These are phyloP conservation scores for Avena eriantha DNA, from an alignment of 176 grass and related monocot species.

Conservation along the genomic window DNA sequence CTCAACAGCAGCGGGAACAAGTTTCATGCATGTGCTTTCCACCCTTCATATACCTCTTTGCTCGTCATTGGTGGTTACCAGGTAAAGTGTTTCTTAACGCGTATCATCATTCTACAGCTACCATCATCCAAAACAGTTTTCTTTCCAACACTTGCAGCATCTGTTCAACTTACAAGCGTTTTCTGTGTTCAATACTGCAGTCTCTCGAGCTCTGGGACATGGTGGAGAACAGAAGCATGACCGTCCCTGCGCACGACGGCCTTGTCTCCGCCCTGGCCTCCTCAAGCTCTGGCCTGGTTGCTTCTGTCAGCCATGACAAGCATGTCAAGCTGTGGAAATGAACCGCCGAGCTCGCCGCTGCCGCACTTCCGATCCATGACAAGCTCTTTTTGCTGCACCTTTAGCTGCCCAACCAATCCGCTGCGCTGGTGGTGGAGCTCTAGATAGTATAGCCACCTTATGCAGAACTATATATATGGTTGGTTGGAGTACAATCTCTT, in stretches of 20 bases:
- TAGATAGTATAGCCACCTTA: not conserved
- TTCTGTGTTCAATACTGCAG: constrained; percentile 47
- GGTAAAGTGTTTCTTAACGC: constrained; percentile 44
- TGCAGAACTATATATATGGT: constrained; percentile 31
- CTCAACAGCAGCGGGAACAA: constrained; percentile 71
- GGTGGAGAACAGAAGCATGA: constrained; percentile 74
- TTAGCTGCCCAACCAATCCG: not conserved
- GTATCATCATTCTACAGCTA: not conserved
- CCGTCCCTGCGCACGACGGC: constrained; percentile 61
- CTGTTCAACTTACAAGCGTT: not conserved
- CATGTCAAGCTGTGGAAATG: constrained; percentile 89
- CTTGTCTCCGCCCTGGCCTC: constrained; percentile 67
- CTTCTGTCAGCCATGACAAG: constrained; percentile 86
- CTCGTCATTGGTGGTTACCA: constrained; percentile 85
- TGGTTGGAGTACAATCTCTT: constrained; percentile 7
- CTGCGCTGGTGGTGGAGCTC: constrained; percentile 29
- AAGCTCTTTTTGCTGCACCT: constrained; percentile 22
- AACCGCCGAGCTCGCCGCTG: not conserved
- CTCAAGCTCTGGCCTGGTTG: constrained; percentile 70
- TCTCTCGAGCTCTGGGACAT: constrained; percentile 95
- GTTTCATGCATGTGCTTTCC: constrained; percentile 90
- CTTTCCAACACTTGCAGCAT: not conserved
- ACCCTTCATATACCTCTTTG: constrained; percentile 72
- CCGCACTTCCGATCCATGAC: not conserved
- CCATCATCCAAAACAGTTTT: not conserved